Evolutionary conservation across 768 basidiomycete species (phyloP), one percentile per base, ranked within the genome.

Genomic region (Suillus alpinus): DNA sequence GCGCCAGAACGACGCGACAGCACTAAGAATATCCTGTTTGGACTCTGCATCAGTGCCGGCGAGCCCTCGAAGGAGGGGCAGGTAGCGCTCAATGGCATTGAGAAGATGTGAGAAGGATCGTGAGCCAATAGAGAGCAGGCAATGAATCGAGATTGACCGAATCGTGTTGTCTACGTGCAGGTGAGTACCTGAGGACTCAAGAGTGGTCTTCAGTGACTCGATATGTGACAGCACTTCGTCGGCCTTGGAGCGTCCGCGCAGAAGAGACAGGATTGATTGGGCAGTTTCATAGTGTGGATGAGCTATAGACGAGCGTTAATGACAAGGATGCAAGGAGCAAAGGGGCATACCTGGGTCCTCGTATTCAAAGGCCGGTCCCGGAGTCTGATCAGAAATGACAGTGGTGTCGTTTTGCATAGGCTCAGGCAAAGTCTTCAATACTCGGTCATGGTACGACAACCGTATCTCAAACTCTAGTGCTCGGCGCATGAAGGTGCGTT

Each of bases 21-120:
- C 83, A 14, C 80, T 79, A 14, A 98, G 81, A 62, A 98, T 84
- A 65, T 92, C 84, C 41, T 77, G 79, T 70, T 89, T 85, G 63
- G 88, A 84, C 66, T 89, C 84, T 44, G 75, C 65, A 65, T 77
- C 81, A 8, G 81, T 81, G 12, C 70, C 71, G 0, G 89, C 80
- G 44, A 92, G 78, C 41, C 78, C 81, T 18, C 89, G 89, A 20
- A 94, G 79, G 5, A 94, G 78, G 5, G 84, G 83, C 1, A 95
- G 85, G 69, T 95, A 98, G 18, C 97, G 89, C 71, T 99, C 97
- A 65, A 98, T 94, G 4, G 95, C 95, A 69, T 98, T 98, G 65
- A 98, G 85, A 67, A 98, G 88, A 75, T 99, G 97, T 0, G 95
- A 98, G 80, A 99, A 98, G 3, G 95, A 97, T 16, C 97, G 88